Base-by-base conservation (phyloP, 176 grass and related monocot genomes). In the Canna indica region DNA sequence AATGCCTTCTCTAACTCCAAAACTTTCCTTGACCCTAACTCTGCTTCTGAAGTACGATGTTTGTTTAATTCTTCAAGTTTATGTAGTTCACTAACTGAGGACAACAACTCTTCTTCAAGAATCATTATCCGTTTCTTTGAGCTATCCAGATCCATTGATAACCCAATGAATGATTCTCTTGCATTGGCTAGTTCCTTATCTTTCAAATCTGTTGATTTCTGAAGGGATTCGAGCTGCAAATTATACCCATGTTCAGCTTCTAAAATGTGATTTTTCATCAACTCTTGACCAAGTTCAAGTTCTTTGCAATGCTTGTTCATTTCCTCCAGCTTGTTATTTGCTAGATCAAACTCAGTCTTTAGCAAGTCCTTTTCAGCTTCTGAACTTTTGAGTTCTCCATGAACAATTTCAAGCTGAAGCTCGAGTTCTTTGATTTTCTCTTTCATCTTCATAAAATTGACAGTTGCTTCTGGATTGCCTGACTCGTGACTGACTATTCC, bases 1-100 rank as follows among this genome's bases (percentile, higher is more conserved):
- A 96, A 81, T 74, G 76, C 83, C 80, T 84, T 90, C 58, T 90
- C 82, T 75, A 90, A 77, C 73, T 97, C 88, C 53, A 86, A 79
- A n/a, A 79, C 84, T 75, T 80, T 87, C 75, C 87, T 90, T 0
- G 79, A 86, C 72, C 90, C 81, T 58, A 72, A 74, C 9, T 79
- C 82, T 69, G 79, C 84, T 74, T 91, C 82, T 70, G 81, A 73
- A 57, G 73, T 85, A 80, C 82, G 80, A 76, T 87, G 84, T 52
- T 87, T 78, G 73, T 76, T 84, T 44, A 87, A 42, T 69, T 91
- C 82, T 80, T 91, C 82, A 64, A 87, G 77, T 87, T 87, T 82
- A 44, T 39, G 73, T 35, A 85, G 56, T 59, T 85, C 84, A 38
- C 65, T 68, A 64, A 82, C 73, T 63, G 88, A 87, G 14, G 77